phyloP scores from a whole-genome alignment of 768 basidiomycete genomes.

The Serendipita sp. region DNA sequence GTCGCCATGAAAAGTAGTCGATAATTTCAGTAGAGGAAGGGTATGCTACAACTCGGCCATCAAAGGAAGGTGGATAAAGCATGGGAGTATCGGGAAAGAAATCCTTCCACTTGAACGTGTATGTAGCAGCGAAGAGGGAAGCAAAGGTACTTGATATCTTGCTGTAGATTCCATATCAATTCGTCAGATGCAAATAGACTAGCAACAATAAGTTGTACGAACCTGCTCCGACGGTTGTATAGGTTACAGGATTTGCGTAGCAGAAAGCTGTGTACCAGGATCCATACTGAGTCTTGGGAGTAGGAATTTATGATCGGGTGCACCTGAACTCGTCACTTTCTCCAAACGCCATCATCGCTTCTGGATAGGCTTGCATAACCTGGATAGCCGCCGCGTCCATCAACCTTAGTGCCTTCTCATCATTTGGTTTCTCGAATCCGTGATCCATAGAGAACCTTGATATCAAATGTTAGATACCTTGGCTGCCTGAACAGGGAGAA shows the following conservation, averaged over 20 bases:
- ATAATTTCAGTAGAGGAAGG: conserved; percentile 53
- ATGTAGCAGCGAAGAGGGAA: conserved; percentile 80
- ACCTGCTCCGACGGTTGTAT: conserved; percentile 62
- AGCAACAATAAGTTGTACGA: conserved; percentile 2
- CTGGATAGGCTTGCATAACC: conserved; percentile 68
- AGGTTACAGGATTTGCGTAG: conserved; percentile 57
- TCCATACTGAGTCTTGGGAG: background rate
- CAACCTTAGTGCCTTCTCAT: conserved; percentile 64
- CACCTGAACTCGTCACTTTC: conserved; percentile 97
- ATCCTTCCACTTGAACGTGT: conserved; percentile 68
- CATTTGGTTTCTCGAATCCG: conserved; percentile 79
- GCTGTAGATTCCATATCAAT: conserved; percentile 24
- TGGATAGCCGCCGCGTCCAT: conserved; percentile 83
- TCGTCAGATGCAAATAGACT: background rate
- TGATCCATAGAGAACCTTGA: conserved; percentile 74
- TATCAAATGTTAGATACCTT: background rate
- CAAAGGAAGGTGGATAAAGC: conserved; percentile 79
- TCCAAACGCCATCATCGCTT: conserved; percentile 79
- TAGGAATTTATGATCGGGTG: background rate
- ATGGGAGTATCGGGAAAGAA: conserved; percentile 63
- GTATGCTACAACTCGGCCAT: conserved; percentile 75
- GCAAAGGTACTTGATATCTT: conserved; percentile 76
- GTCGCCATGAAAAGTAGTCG: conserved; percentile 94
- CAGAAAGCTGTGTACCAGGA: conserved; percentile 48
- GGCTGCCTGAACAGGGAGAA: background rate